phyloP scores from a whole-genome alignment of 192 early-diverging fungal genomes.

The Dimargaris cristalligena region DNA sequence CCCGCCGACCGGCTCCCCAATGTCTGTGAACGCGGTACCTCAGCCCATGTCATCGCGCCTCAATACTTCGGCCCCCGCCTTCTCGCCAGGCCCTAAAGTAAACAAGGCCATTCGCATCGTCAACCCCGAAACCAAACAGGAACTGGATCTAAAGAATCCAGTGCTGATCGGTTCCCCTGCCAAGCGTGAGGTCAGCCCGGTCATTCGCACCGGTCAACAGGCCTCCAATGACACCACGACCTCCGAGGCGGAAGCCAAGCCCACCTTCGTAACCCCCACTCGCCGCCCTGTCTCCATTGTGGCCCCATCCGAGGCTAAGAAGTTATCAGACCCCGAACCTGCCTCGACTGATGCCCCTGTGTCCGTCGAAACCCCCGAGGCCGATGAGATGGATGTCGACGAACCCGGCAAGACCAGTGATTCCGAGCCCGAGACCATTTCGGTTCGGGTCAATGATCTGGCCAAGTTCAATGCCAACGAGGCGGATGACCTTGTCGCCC shows the following conservation, averaged over 20 bases:
- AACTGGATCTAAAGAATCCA: constrained; percentile 36
- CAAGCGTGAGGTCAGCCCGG: constrained; percentile 16
- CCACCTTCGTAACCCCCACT: constrained; percentile 24
- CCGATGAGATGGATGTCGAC: constrained; percentile 11
- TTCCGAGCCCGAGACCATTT: constrained; percentile 8
- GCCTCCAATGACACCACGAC: constrained; percentile 13
- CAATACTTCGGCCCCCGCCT: constrained; percentile 15
- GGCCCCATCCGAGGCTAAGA: constrained; percentile 17
- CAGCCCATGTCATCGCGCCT: constrained; percentile 22
- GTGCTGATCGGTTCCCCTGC: constrained; percentile 19
- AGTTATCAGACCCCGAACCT: constrained; percentile 13
- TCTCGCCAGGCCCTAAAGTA: constrained; percentile 19
- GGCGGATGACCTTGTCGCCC: constrained; percentile 10
- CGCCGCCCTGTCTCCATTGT: constrained; percentile 25
- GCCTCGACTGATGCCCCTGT: constrained; percentile 15
- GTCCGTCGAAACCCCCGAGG: constrained; percentile 11
- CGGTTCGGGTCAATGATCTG: constrained; percentile 11
- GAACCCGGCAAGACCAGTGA: constrained; percentile 8
- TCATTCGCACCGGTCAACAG: constrained; percentile 4
- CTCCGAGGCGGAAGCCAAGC: constrained; percentile 20
- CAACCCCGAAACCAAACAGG: constrained; percentile 52
- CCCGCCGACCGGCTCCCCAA: constrained; percentile 17
- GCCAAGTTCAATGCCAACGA: background rate
- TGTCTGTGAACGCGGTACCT: constrained; percentile 14
- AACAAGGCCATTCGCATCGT: constrained; percentile 53